Conservation (phyloP, 2,329 filamentous ascomycete genomes). For the Pyricularia pennisetigena region DNA sequence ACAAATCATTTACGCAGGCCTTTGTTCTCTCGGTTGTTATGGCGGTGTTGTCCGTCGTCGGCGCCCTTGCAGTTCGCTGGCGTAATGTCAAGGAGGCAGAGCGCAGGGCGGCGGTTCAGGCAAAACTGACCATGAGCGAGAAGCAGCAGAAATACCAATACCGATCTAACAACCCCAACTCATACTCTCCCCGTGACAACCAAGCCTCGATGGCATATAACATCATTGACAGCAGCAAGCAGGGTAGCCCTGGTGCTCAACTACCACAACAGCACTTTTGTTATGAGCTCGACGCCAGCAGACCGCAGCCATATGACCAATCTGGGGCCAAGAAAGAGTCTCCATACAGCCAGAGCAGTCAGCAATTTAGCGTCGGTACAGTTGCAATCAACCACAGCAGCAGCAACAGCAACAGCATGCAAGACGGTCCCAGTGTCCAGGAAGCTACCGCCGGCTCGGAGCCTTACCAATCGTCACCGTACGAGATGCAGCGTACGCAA, state of each 20-base stretch:
- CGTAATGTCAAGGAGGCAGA: slow-evolving; percentile 27
- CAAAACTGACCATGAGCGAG: neutral
- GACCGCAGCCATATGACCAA: slow-evolving; percentile 5
- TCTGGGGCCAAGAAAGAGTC: neutral
- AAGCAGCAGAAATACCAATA: slow-evolving; percentile 2
- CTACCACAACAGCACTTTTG: neutral
- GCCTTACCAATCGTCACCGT: neutral
- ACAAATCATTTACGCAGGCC: slow-evolving; percentile 43
- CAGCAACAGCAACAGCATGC: neutral
- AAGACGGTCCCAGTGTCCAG: neutral
- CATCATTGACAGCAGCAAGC: neutral
- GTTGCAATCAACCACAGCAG: neutral
- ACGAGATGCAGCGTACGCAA: slow-evolving; percentile 1
- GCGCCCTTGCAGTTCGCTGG: slow-evolving; percentile 50
- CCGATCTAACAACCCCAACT: slow-evolving; percentile 1
- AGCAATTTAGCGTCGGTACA: neutral
- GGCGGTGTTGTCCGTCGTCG: slow-evolving; percentile 41
- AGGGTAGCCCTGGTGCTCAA: neutral
- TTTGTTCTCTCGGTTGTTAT: slow-evolving; percentile 52
- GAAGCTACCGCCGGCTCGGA: neutral
- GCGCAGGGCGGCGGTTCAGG: slow-evolving; percentile 9
- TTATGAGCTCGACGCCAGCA: neutral
- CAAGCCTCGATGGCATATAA: neutral
- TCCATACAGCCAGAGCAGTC: slow-evolving; percentile 3
- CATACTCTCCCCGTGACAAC: neutral